Evolutionary conservation across 2,329 filamentous ascomycete species (phyloP), one percentile per base, ranked within the genome.

Genomic region (Pseudogymnoascus sp.): DNA sequence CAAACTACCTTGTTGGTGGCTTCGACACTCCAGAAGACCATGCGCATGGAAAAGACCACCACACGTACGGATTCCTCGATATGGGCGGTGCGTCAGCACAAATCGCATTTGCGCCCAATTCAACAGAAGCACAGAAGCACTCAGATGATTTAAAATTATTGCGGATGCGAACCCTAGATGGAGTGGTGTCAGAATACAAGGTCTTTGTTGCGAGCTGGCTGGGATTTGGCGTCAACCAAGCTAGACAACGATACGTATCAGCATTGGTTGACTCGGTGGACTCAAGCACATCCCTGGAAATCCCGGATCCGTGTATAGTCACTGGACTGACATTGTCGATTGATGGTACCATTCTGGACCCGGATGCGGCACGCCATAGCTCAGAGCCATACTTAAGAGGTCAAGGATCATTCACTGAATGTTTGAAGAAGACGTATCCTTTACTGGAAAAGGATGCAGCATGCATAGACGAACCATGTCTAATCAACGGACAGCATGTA

Each of bases 81-180:
- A 99, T 99, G 95, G 94, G 94, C 59, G 94, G 94, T 60, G 94
- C 94, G 27, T 97, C 93, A 0, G 93, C 94, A 13, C 94, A 99
- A 76, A 97, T 99, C 70, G 94, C 95, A 0, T 99, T 99, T 74
- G 93, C 92, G 1, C 94, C 94, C 1, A 99, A 99, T 74, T 77
- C 83, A 3, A 97, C 94, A 1, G 94, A 99, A 73, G 87, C 92
- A 1, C 83, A 87, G 70, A 94, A 92, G 71, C 95, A 99, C 73
- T 87, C 90, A 0, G 83, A 97, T 65, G 92, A 97, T 72, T 77
- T 99, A 61, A 96, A 92, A 66, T 74, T 97, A 12, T 76, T 99
- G 63, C 87, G 94, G 58, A 78, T 99, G 76, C 85, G 95, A 65
- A 94, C 87, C 2, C 75, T 97, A 18, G 87, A 94, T 72, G 94